phyloP scores from a whole-genome alignment of 495 filamentous ascomycete species.

The Penicillium silybi region DNA sequence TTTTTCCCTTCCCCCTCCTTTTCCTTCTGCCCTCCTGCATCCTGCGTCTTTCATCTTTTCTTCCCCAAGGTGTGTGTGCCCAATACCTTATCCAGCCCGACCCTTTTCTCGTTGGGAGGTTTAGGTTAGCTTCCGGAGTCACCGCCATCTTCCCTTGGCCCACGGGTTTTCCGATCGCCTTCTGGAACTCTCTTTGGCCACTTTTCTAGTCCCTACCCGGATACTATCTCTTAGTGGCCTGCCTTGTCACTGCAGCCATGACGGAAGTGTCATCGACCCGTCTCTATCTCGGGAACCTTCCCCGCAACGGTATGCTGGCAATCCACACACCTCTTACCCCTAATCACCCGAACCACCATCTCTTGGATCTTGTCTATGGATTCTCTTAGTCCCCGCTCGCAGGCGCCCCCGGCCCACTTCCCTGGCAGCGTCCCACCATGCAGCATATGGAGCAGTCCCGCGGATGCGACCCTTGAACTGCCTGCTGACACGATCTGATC shows the following conservation, averaged over 20 bases:
- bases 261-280: conserved; percentile 82
- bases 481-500: conserved; percentile 19
- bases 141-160: not conserved
- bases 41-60: conserved; percentile 23
- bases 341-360: conserved; percentile 16
- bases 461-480: conserved; percentile 9
- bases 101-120: not conserved
- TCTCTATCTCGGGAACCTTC: conserved; percentile 96
- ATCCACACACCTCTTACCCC: conserved; percentile 31
- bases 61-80: conserved; percentile 2
- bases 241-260: conserved; percentile 33
- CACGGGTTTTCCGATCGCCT: not conserved
- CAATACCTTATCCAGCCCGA: not conserved
- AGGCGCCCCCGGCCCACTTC: conserved; percentile 5
- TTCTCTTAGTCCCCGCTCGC: conserved; percentile 8
- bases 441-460: conserved; percentile 4
- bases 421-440: not conserved
- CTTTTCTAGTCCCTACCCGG: not conserved
- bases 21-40: conserved; percentile 28
- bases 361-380: conserved; percentile 4
- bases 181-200: not conserved
- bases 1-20: conserved; percentile 15
- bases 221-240: conserved; percentile 1
- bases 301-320: conserved; percentile 81
- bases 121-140: not conserved